phyloP scores from a whole-genome alignment of 768 basidiomycete genomes.

The Galerina sulciceps region DNA sequence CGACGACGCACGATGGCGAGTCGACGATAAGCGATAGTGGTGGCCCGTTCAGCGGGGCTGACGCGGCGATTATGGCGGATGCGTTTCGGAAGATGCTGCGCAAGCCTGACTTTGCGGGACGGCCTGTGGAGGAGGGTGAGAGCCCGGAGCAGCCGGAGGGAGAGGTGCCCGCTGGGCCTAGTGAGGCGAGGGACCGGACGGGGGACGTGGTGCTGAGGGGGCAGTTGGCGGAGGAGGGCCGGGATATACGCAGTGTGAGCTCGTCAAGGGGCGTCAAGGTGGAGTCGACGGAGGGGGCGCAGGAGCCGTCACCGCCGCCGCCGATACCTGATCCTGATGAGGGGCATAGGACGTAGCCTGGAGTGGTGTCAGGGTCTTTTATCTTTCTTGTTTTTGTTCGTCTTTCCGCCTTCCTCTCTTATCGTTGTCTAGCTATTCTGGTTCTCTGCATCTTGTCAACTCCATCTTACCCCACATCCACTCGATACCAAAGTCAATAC shows the following conservation, averaged over 20 bases:
- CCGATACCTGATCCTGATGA: not conserved
- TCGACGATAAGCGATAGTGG: constrained; percentile 74
- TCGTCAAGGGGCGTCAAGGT: constrained; percentile 82
- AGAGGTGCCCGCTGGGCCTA: constrained; percentile 26
- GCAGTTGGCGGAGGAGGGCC: constrained; percentile 88
- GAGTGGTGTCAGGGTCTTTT: constrained; percentile 19
- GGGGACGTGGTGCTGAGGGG: constrained; percentile 55
- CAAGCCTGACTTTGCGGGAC: constrained; percentile 84
- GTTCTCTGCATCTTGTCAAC: constrained; percentile 1
- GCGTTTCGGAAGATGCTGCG: constrained; percentile 88
- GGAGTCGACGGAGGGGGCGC: constrained; percentile 46
- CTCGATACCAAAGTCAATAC: not conserved
- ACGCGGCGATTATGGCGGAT: constrained; percentile 92
- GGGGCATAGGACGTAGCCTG: not conserved
- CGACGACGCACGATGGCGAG: constrained; percentile 65
- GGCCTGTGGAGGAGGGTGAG: constrained; percentile 73
- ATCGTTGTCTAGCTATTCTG: not conserved
- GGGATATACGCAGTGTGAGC: constrained; percentile 82
- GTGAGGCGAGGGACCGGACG: constrained; percentile 6
- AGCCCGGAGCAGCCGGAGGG: constrained; percentile 39
- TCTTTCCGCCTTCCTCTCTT: constrained; percentile 1
- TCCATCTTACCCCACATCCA: not conserved
- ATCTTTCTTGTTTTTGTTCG: constrained; percentile 1
- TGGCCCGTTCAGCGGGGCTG: constrained; percentile 79
- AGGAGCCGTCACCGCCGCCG: constrained; percentile 37